phyloP scores from a whole-genome alignment of 2,329 filamentous ascomycete genomes.

The Cordyceps sp. region DNA sequence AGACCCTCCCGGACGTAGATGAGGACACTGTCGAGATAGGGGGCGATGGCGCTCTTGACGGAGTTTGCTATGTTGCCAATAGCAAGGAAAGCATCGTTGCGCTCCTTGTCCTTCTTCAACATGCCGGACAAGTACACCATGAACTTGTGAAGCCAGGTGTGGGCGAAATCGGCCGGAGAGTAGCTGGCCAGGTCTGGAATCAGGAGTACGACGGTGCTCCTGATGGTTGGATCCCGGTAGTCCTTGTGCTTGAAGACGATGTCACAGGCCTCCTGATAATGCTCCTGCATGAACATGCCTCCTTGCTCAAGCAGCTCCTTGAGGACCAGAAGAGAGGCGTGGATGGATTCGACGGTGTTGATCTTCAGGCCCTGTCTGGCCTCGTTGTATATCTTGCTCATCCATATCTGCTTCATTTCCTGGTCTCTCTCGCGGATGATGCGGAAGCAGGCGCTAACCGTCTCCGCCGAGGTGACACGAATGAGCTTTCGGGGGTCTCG shows the following conservation, averaged over 20 bases:
- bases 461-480: slow-evolving; percentile 77
- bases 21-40: slow-evolving; percentile 86
- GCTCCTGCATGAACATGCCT: slow-evolving; percentile 97
- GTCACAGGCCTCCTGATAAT: slow-evolving; percentile 84
- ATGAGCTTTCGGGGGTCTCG: slow-evolving; percentile 84
- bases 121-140: slow-evolving; percentile 93
- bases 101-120: slow-evolving; percentile 86
- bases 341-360: slow-evolving; percentile 72
- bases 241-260: slow-evolving; percentile 88
- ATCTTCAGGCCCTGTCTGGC: slow-evolving; percentile 63
- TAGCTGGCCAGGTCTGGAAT: slow-evolving; percentile 91
- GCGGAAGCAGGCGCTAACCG: slow-evolving; percentile 86
- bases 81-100: slow-evolving; percentile 85
- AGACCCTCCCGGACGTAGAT: slow-evolving; percentile 87
- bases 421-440: slow-evolving; percentile 90
- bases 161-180: slow-evolving; percentile 76
- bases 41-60: slow-evolving; percentile 85
- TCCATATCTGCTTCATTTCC: slow-evolving; percentile 73
- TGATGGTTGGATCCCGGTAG: slow-evolving; percentile 72
- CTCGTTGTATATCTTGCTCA: slow-evolving; percentile 80
- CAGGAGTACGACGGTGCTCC: slow-evolving; percentile 76
- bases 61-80: slow-evolving; percentile 95
- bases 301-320: slow-evolving; percentile 88
- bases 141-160: slow-evolving; percentile 79
- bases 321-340: slow-evolving; percentile 84